These are phyloP conservation scores for Xerocomellus amylosporus DNA, from an alignment of 768 basidiomycete genomes.

Conservation along the genomic window DNA sequence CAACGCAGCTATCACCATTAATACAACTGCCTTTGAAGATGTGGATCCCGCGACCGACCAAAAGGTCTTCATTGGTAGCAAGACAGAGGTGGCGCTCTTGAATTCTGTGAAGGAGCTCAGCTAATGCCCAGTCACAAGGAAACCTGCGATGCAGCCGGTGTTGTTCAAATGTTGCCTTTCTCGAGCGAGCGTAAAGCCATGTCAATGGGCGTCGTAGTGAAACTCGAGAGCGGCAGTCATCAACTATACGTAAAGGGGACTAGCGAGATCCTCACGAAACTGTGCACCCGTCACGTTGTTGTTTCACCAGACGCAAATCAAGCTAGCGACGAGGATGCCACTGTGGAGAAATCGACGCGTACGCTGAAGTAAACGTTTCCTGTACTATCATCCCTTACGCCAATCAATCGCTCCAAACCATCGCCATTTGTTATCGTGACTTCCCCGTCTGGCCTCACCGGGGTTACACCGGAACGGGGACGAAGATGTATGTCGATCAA, in stretches of 20 bases:
- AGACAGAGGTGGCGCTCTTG: slow-evolving; percentile 92
- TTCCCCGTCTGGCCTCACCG: slow-evolving; percentile 81
- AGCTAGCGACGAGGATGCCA: slow-evolving; percentile 17
- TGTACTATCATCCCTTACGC: slow-evolving; percentile 98
- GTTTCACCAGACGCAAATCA: slow-evolving; percentile 38
- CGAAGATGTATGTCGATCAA: slow-evolving; percentile 48
- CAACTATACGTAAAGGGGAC: slow-evolving; percentile 91
- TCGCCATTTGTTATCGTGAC: slow-evolving; percentile 92
- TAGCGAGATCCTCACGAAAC: slow-evolving; percentile 84
- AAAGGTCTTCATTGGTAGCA: slow-evolving; percentile 77
- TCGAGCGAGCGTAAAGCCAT: slow-evolving; percentile 88
- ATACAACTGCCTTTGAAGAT: slow-evolving; percentile 95
- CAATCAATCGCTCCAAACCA: slow-evolving; percentile 91
- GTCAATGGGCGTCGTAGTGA: slow-evolving; percentile 78
- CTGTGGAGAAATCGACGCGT: slow-evolving; percentile 59
- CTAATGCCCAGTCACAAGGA: slow-evolving; percentile 68
- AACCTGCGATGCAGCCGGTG: slow-evolving; percentile 54
- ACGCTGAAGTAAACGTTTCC: slow-evolving; percentile 77
- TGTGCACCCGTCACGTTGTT: slow-evolving; percentile 70
- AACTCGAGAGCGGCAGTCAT: slow-evolving; percentile 46
- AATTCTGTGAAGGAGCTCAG: slow-evolving; percentile 77
- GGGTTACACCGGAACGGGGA: slow-evolving; percentile 38
- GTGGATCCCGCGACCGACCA: slow-evolving; percentile 57
- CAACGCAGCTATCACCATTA: slow-evolving; percentile 85
- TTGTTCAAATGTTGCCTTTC: slow-evolving; percentile 91